These are phyloP conservation scores for Diplosphaera chodatii DNA, from an alignment of 139 green algal genomes.

Conservation along the genomic window DNA sequence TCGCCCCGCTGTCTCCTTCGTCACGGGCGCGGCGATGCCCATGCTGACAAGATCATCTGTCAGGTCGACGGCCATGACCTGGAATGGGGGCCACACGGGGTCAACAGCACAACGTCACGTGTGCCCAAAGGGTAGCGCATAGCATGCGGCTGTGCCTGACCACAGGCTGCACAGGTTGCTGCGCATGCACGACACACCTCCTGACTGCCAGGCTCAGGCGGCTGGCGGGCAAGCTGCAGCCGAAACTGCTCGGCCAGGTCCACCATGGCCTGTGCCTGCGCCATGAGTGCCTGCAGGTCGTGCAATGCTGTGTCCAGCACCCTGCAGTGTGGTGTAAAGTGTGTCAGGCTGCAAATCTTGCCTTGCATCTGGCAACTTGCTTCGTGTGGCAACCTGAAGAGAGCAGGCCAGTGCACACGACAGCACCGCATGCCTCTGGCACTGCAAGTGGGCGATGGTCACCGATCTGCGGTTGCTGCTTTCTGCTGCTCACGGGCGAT, in stretches of 20 bases:
- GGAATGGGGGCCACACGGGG: too few relatives aligned
- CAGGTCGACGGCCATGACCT: constrained; percentile 62
- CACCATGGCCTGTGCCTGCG: constrained; percentile 74
- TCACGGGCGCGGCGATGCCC: constrained; percentile 86
- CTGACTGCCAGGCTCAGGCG: neutral
- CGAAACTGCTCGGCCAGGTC: constrained; percentile 67
- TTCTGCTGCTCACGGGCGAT: constrained; percentile 26
- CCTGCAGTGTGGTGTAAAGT: constrained; percentile 6
- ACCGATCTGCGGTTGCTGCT: constrained; percentile 21
- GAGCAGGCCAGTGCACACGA: too few relatives aligned
- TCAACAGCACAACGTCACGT: too few relatives aligned
- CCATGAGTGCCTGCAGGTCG: constrained; percentile 75
- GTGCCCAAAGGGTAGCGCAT: too few relatives aligned
- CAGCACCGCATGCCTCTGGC: too few relatives aligned
- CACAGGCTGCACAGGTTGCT: too few relatives aligned
- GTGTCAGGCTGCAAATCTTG: too few relatives aligned
- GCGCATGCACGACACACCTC: constrained; percentile 1
- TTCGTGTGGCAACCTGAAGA: too few relatives aligned
- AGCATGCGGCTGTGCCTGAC: too few relatives aligned
- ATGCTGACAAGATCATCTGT: constrained; percentile 72
- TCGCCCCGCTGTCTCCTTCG: constrained; percentile 64
- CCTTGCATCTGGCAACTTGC: too few relatives aligned
- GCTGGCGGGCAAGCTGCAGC: neutral
- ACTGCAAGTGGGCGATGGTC: too few relatives aligned
- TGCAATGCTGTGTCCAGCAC: constrained; percentile 52